Evolutionary conservation across 352 stramenopile species (phyloP), one percentile per base, ranked within the genome.

Genomic region (Phytopythium vexans): DNA sequence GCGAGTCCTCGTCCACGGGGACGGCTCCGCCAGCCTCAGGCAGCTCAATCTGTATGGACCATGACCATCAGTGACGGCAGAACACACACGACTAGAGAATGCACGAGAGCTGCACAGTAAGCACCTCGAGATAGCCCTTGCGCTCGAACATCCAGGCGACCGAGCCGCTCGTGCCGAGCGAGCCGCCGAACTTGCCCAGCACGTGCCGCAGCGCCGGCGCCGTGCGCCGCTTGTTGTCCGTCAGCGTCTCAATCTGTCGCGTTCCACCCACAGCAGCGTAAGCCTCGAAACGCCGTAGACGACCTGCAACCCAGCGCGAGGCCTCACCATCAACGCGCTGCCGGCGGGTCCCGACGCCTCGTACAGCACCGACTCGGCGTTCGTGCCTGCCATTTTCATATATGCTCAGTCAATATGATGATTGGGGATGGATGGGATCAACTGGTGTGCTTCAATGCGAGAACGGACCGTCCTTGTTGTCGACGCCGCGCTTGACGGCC

Each of bases 141-240:
- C 66, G 78, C 54, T 91, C 78, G 49, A 90, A 93, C 80, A 90
- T 91, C 83, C 83, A 93, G 6, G 81, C 74, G 10, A 93, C 82
- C 7, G 82, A 91, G 38, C 82, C 79, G 49, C 68, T 92, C n/a
- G 77, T 89, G 32, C 79, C 82, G 21, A 93, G 56, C 42, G 69
- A 65, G 41, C 83, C 80, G 39, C 67, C 69, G 60, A 83, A 64
- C 52, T 93, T 91, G 71, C 76, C 72, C 49, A 91, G 46, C 40
- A 90, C 82, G 56, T 90, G 76, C 35, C 80, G 83, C 43, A 93
- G 59, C n/a, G 81, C 80, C 15, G 83, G 83, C 35, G 83, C 83
- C n/a, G 82, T 91, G 39, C 83, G 74, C 33, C 77, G 78, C 48
- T 89, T 88, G 62, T 93, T 93, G 66, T 93, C 80, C 12, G 83